Evolutionary conservation across 2,329 filamentous ascomycete species (phyloP), one percentile per base, ranked within the genome.

Genomic region (Chaetomium globosum): DNA sequence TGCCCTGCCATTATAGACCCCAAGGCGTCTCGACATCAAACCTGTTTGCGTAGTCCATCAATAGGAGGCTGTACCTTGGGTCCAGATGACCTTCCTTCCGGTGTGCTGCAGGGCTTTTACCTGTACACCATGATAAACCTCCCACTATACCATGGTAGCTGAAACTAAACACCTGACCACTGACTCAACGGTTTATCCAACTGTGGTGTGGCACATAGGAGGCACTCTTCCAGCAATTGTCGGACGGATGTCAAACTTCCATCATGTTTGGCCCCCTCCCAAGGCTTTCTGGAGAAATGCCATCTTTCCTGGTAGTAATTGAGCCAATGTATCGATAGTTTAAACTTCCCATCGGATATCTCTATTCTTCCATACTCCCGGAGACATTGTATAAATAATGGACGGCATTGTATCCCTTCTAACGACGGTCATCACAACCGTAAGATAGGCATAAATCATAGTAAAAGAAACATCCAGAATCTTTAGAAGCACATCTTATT

Each of bases 31-130:
- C 43, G 33, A 2, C n/a, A 16, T 49, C 26, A 12, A 31, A 23
- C 31, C 33, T 26, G 49, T 23, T 56, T 56, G 63, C 52, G 39
- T 62, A 36, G 43, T 56, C 60, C 56, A 62, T 62, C 60, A 56
- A 56, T 62, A 51, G 60, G 21, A 49, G 52, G 21, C 16, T 26
- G 31, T 23, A 12, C 23, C 9, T 19, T 16, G 57, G 23, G 46
- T 19, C 23, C 57, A 28, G 46, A 13, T 59, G 46, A 59, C 30
- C 53, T 26, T 31, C 31, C 6, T 33, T 4, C 19, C 39, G 36
- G 23, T 16, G 23, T 26, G 8, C 19, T 23, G n/a, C 19, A 13
- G 19, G n/a, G 43, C 8, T 48, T 19, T 49, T 23, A 13, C 43
- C 26, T 28, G 56, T 23, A 10, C 56, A 23, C 16, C 16, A 4